These are phyloP conservation scores for Filosporella fistucella DNA, from an alignment of 495 filamentous ascomycete species.

Conservation along the genomic window DNA sequence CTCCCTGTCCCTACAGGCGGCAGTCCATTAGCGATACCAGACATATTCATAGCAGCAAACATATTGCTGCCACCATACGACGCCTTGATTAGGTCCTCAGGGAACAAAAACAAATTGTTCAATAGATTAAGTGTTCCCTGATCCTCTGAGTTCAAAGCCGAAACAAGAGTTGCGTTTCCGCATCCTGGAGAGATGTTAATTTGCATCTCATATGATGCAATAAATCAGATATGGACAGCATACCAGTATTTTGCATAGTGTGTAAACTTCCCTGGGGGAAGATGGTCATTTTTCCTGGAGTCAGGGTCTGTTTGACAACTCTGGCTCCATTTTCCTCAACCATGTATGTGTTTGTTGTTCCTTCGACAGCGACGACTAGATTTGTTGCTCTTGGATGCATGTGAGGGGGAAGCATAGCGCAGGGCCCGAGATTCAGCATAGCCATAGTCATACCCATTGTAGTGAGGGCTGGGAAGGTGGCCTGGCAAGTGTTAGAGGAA, in stretches of 20 bases:
- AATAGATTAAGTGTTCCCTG: slow-evolving; percentile 31
- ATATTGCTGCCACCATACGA: slow-evolving; percentile 28
- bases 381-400: slow-evolving; percentile 38
- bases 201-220: not conserved
- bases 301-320: slow-evolving; percentile 26
- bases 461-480: slow-evolving; percentile 30
- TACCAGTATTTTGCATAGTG: slow-evolving; percentile 45
- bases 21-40: slow-evolving; percentile 7
- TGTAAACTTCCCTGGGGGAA: slow-evolving; percentile 43
- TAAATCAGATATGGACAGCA: no score
- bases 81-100: slow-evolving; percentile 26
- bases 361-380: slow-evolving; percentile 34
- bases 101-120: slow-evolving; percentile 28
- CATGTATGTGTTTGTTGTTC: slow-evolving; percentile 37
- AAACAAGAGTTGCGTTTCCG: slow-evolving; percentile 31
- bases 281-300: slow-evolving; percentile 40
- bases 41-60: slow-evolving; percentile 11
- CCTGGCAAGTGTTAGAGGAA: slow-evolving; percentile 35
- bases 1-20: slow-evolving; percentile 29
- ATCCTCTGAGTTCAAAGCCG: slow-evolving; percentile 24
- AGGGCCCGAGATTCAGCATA: slow-evolving; percentile 37
- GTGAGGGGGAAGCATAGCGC: slow-evolving; percentile 44
- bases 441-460: slow-evolving; percentile 32
- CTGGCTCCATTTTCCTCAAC: slow-evolving; percentile 25
- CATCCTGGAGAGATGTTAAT: slow-evolving; percentile 22